Percentiles rank a stretch among this genome's conserved stretches.
Evolutionary conservation across 306 rosid species (phyloP).

Genomic region (Lagenaria siceraria): DNA sequence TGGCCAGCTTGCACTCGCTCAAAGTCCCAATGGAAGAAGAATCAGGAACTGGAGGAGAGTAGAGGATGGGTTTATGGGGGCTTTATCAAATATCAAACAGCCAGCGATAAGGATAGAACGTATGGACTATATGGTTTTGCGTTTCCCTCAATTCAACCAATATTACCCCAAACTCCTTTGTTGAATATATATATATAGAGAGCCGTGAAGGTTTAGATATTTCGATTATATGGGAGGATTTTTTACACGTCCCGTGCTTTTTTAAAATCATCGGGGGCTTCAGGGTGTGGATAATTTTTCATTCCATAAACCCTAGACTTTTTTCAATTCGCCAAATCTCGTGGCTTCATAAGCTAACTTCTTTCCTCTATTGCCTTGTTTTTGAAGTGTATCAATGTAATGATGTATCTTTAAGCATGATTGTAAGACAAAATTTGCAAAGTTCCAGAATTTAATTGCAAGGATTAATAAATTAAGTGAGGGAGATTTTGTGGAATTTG

Average conservation of each 20-base stretch:
- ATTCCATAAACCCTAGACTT: neutral
- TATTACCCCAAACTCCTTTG: neutral
- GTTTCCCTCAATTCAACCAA: neutral
- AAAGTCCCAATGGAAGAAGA: neutral
- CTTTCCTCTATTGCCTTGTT: no score
- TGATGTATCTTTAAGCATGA: no score
- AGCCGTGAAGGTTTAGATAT: neutral
- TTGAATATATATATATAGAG: neutral
- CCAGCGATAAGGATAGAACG: conserved; percentile 6
- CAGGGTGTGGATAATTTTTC: neutral
- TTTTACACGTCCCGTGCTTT: neutral
- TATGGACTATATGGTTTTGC: conserved; percentile 6
- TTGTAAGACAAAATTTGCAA: no score
- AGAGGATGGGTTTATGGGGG: neutral
- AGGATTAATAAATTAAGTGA: no score
- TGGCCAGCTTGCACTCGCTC: neutral
- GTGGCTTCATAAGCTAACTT: no score
- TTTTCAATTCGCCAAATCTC: no score
- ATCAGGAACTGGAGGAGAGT: neutral
- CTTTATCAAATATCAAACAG: neutral
- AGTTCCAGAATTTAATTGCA: no score
- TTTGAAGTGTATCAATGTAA: no score
- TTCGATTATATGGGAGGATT: neutral
- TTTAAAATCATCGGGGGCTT: neutral
- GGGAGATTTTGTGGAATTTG: no score